Evolutionary conservation across 75 land plant species (phyloP), one percentile per base, ranked within the genome.

Genomic region (Sequoiadendron giganteum): DNA sequence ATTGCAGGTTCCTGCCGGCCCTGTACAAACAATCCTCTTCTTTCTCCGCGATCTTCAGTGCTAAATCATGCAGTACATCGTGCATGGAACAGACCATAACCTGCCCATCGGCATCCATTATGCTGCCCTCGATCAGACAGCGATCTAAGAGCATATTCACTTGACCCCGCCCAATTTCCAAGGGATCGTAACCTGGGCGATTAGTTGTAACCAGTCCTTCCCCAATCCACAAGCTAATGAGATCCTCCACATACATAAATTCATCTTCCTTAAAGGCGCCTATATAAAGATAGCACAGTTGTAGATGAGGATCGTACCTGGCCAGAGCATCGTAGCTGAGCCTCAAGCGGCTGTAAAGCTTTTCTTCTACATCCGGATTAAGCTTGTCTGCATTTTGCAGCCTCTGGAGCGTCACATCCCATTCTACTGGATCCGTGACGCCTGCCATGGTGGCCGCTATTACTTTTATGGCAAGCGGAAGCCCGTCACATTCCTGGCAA

Each of bases 401-500:
- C 61, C 88, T 89, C 21, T 48, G 45, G 13, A 88, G 78, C 14
- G 90, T 36, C 28, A 48, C 21, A 8, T 79, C 21, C 90, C 85
- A 89, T 14, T 81, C 78, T 15, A 7, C 30, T 1, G 40, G 32
- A 15, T 55, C 80, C 9, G 40, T 70, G 34, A 88, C 73, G 30
- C 90, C 90, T 16, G 90, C 90, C 90, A 89, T 89, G 39, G 84
- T 75, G 38, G 65, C 45, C 25, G 90, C 90, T 52, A 89, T 88
- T 5, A 89, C 90, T 52, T 89, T 87, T 40, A 89, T 86, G 9
- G 90, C 90, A 49, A 89, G 73, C 38, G 90, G 90, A n/a, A 89
- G 90, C 56, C 90, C 85, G 78, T 88, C 80, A 38, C 90, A 89
- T 21, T 89, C 90, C 1, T 18, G 18, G 52, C 76, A 47, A 18